A percentile compares a stretch with the other conserved stretches of the same genome.
Conservation (phyloP, 2,329 filamentous ascomycete genomes). For the Dendrostoma leiphaemia region DNA sequence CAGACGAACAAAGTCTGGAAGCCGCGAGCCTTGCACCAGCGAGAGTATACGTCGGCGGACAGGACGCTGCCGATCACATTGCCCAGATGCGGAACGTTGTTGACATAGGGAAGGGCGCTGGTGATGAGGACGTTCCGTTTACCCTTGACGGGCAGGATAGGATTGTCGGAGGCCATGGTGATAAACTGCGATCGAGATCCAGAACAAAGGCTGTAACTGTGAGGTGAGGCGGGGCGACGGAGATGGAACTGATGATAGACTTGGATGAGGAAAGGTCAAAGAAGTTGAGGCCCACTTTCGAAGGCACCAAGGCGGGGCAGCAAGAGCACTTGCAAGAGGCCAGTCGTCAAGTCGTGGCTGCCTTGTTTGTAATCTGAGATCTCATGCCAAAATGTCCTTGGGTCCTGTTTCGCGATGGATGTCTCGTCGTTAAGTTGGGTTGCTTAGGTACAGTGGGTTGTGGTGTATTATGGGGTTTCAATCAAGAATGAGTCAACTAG, state of each 20-base stretch:
- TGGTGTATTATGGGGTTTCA: too few species aligned
- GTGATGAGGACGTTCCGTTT: constrained; percentile 89
- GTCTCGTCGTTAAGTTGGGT: too few species aligned
- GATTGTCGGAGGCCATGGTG: constrained; percentile 23
- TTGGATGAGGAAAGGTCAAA: background rate
- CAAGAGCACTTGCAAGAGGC: too few species aligned
- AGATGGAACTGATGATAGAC: too few species aligned
- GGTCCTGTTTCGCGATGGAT: too few species aligned
- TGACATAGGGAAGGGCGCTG: constrained; percentile 84
- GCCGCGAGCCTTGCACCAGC: constrained; percentile 77
- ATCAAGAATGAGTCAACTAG: too few species aligned
- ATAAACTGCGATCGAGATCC: background rate
- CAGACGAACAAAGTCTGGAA: constrained; percentile 82
- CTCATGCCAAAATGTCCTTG: too few species aligned
- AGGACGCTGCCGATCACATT: constrained; percentile 87
- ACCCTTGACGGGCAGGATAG: constrained; percentile 64
- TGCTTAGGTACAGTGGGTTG: too few species aligned
- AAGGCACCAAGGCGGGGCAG: constrained; percentile 14
- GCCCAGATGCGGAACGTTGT: constrained; percentile 78
- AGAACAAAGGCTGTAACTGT: background rate
- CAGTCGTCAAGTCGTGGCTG: too few species aligned
- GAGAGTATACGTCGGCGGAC: constrained; percentile 82
- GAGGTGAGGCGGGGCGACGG: background rate
- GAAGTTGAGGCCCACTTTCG: background rate
- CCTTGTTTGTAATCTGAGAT: too few species aligned